Conservation (phyloP, 2,329 filamentous ascomycete genomes). For the Pyrenophora seminiperda region DNA sequence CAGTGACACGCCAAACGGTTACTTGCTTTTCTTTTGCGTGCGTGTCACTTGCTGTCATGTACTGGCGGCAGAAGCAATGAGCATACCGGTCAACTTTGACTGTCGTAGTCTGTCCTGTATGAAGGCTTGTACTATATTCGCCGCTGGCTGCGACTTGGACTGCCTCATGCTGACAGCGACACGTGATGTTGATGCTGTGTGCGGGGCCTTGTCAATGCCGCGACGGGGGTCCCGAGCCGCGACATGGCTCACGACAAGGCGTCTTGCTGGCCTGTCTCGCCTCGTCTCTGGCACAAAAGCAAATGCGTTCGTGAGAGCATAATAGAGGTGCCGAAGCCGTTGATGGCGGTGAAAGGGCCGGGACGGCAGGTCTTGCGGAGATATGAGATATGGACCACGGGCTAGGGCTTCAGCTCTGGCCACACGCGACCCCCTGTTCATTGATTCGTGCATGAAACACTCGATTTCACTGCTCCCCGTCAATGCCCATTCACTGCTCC, state of each 20-base stretch:
- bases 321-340: not conserved
- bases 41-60: not conserved
- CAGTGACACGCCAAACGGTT: not conserved
- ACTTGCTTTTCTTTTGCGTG: constrained; percentile 6
- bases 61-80: constrained; percentile 10
- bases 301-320: not conserved
- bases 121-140: not conserved
- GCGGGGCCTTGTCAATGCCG: constrained; percentile 3
- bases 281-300: not conserved
- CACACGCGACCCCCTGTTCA: constrained; percentile 1
- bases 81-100: not conserved
- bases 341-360: constrained; percentile 3
- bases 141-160: constrained; percentile 6
- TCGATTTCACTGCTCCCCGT: constrained; percentile 3
- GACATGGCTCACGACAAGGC: not conserved
- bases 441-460: constrained; percentile 17
- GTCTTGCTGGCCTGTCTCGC: not conserved
- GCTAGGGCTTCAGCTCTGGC: not conserved
- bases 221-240: not conserved
- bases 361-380: constrained; percentile 6
- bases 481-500: constrained; percentile 6
- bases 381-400: constrained; percentile 2
- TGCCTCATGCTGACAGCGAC: constrained; percentile 11
- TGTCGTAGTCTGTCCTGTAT: not conserved
- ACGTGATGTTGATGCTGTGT: constrained; percentile 8